Evolutionary conservation across 495 filamentous ascomycete species (phyloP).

Genomic region (Annulohypoxylon nitens): DNA sequence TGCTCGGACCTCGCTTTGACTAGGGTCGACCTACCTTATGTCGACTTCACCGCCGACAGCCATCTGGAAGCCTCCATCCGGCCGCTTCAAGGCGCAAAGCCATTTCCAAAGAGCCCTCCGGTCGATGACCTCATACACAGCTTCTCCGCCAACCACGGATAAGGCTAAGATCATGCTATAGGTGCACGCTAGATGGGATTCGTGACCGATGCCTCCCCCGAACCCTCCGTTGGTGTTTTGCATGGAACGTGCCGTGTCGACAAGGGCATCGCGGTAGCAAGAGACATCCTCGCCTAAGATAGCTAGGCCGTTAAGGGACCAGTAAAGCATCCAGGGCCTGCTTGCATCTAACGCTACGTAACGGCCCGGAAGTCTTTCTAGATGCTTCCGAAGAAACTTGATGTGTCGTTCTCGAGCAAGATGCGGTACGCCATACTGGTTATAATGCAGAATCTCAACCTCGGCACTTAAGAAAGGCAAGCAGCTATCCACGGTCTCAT

Average conservation of each 20-base stretch:
- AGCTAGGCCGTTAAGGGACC: slow-evolving; percentile 79
- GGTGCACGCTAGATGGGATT: slow-evolving; percentile 85
- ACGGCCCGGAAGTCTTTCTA: slow-evolving; percentile 72
- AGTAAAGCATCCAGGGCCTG: slow-evolving; percentile 94
- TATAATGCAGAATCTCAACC: slow-evolving; percentile 62
- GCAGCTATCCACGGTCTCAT: slow-evolving; percentile 74
- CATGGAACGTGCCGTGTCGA: slow-evolving; percentile 77
- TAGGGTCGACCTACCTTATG: slow-evolving; percentile 73
- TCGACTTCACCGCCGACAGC: slow-evolving; percentile 88
- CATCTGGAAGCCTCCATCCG: slow-evolving; percentile 85
- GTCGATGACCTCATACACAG: slow-evolving; percentile 80
- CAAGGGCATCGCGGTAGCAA: slow-evolving; percentile 74
- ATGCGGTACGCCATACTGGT: slow-evolving; percentile 76
- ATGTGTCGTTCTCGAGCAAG: slow-evolving; percentile 79
- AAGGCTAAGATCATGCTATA: slow-evolving; percentile 87
- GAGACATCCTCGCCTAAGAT: slow-evolving; percentile 82
- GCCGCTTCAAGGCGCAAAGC: slow-evolving; percentile 85
- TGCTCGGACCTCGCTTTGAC: slow-evolving; percentile 29
- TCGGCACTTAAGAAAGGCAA: slow-evolving; percentile 74
- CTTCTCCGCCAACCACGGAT: slow-evolving; percentile 78
- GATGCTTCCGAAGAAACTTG: slow-evolving; percentile 75
- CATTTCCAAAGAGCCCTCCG: slow-evolving; percentile 88
- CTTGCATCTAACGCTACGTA: slow-evolving; percentile 83
- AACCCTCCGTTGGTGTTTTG: slow-evolving; percentile 91
- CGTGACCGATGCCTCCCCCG: slow-evolving; percentile 92